Conservation (phyloP, 164 flowering plant genomes). For the Umbellularia californica region DNA sequence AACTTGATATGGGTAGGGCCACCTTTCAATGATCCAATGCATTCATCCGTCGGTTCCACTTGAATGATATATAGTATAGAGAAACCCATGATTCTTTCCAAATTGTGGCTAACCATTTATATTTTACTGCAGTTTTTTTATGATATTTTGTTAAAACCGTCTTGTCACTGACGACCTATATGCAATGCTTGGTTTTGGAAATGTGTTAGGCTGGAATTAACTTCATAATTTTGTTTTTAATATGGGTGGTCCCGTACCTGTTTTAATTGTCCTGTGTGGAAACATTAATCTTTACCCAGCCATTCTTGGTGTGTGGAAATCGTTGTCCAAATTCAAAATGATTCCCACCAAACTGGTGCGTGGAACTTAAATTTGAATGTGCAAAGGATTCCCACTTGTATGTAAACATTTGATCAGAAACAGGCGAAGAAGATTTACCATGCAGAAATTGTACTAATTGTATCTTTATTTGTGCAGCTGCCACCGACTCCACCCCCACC, state of each 20-base stretch:
- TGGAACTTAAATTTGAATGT: not conserved
- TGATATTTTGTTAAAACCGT: too few relatives aligned
- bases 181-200: too few relatives aligned
- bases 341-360: not conserved
- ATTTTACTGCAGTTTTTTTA: too few relatives aligned
- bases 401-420: too few relatives aligned
- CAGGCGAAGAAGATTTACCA: not conserved
- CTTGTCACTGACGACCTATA: too few relatives aligned
- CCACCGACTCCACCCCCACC: conserved; percentile 92
- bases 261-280: not conserved
- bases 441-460: not conserved
- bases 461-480: conserved; percentile 40
- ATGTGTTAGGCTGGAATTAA: too few relatives aligned
- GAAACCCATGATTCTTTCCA: not conserved
- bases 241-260: not conserved
- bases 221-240: too few relatives aligned
- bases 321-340: too few relatives aligned
- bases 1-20: not conserved
- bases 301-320: not conserved
- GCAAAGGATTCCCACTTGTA: not conserved
- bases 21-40: not conserved
- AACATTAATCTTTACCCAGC: not conserved
- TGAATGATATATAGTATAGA: not conserved
- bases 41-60: not conserved
- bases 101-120: too few relatives aligned